phyloP scores from a whole-genome alignment of 129 eudicot species.

The Flaveria robusta region DNA sequence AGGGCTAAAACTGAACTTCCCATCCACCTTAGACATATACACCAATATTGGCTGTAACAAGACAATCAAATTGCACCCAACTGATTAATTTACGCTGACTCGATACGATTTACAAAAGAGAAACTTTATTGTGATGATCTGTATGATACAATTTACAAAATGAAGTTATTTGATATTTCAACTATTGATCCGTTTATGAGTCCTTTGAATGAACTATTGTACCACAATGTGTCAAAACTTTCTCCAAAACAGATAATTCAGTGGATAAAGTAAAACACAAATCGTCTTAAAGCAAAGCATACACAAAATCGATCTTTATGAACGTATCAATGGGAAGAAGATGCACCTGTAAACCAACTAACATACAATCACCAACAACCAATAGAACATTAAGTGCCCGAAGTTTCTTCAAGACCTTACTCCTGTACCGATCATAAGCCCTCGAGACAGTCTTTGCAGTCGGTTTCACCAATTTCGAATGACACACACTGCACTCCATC shows the following conservation, averaged over 20 bases:
- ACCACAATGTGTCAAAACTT: background rate
- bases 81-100: background rate
- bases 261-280: background rate
- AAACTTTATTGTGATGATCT: background rate
- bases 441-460: slow-evolving; percentile 62
- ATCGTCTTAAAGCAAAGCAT: background rate
- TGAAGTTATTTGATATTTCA: too few relatives aligned
- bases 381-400: slow-evolving; percentile 71
- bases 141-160: background rate
- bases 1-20: slow-evolving; percentile 93
- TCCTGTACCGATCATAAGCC: slow-evolving; percentile 82
- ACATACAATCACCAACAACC: slow-evolving; percentile 93
- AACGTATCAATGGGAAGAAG: background rate
- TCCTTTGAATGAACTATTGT: background rate
- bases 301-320: slow-evolving; percentile 5
- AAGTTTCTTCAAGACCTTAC: slow-evolving; percentile 64
- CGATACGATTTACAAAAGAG: background rate
- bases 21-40: slow-evolving; percentile 98
- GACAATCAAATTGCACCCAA: background rate
- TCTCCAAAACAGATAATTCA: background rate
- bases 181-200: too few relatives aligned
- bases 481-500: slow-evolving; percentile 97
- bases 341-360: slow-evolving; percentile 85
- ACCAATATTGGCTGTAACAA: slow-evolving; percentile 84
- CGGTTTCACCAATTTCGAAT: slow-evolving; percentile 72